Evolutionary conservation across 1,284 basidiomycete species (phyloP), one percentile per base, ranked within the genome.

Genomic region (Ganoderma leucocontextum): DNA sequence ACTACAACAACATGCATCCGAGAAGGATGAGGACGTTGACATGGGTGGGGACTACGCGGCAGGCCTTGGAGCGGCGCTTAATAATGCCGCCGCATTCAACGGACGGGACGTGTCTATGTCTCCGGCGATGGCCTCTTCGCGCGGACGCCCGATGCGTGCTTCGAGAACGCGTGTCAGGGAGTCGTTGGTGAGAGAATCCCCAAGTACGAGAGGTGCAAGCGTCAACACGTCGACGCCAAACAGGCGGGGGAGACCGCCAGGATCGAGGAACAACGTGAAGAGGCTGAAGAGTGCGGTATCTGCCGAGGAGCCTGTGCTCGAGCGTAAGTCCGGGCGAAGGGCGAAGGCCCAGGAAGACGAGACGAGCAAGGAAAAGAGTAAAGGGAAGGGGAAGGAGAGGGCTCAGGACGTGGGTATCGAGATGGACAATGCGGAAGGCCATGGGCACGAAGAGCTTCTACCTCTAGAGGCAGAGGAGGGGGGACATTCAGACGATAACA

Each of bases 201-300:
- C n/a, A 22, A 63, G 19, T 29, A 38, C 15, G 29, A 63, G 35
- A 33, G 52, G 17, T 17, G 33, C 53, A 42, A 65, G 47, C 8
- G 53, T 29, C n/a, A n/a, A 5, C 39, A 13, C 38, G 25, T 17
- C 57, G 5, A 44, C 49, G 8, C 44, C 64, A 0, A 63, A 35
- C 39, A 69, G 58, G 19, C 66, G 68, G 49, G 68, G 71, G 17
- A 66, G 71, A 12, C 64, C 62, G 5, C 39, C 39, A 6, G 64
- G 62, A 10, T 55, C 63, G 25, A 64, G 49, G 41, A 63, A 47
- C 36, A 68, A 64, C 39, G 22, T 41, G 15, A 66, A 65, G 49
- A 53, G 39, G 33, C 58, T 42, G 39, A 38, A 19, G 38, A 41
- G 25, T 33, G 59, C 39, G 5, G 29, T 49, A 10, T 29, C 60